phyloP scores from a whole-genome alignment of 257 asterid genomes.

The Paulownia fortunei region DNA sequence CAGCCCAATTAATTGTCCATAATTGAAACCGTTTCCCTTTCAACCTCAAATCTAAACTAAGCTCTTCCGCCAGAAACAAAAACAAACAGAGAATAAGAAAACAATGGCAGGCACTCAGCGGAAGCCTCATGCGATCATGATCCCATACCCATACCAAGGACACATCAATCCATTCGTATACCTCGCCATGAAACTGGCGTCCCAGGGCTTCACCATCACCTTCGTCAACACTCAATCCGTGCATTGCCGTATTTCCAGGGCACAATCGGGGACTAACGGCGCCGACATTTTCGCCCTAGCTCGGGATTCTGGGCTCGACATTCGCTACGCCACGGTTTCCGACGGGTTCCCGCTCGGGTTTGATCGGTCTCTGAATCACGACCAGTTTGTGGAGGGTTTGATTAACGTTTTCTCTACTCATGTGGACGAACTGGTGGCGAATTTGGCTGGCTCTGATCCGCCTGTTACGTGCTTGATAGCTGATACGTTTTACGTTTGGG shows the following conservation, averaged over 20 bases:
- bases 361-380: constrained; percentile 65
- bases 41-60: constrained; percentile 19
- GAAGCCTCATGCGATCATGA: constrained; percentile 72
- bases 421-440: constrained; percentile 60
- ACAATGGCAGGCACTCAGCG: constrained; percentile 52
- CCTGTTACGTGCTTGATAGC: constrained; percentile 65
- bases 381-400: constrained; percentile 68
- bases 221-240: constrained; percentile 75
- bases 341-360: constrained; percentile 72
- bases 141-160: constrained; percentile 83
- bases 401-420: constrained; percentile 60
- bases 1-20: too few relatives aligned
- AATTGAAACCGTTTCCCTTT: too few relatives aligned
- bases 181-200: constrained; percentile 72
- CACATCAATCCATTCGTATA: constrained; percentile 77
- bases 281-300: constrained; percentile 63
- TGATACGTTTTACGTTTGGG: constrained; percentile 72
- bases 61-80: too few relatives aligned
- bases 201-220: constrained; percentile 73
- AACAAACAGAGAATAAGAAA: too few relatives aligned
- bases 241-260: constrained; percentile 64
- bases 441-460: constrained; percentile 49
- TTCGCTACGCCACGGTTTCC: constrained; percentile 66
- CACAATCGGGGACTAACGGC: constrained; percentile 37
- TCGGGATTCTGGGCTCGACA: constrained; percentile 67